These are phyloP conservation scores for Amanita exitialis DNA, from an alignment of 768 basidiomycete species.

Conservation along the genomic window DNA sequence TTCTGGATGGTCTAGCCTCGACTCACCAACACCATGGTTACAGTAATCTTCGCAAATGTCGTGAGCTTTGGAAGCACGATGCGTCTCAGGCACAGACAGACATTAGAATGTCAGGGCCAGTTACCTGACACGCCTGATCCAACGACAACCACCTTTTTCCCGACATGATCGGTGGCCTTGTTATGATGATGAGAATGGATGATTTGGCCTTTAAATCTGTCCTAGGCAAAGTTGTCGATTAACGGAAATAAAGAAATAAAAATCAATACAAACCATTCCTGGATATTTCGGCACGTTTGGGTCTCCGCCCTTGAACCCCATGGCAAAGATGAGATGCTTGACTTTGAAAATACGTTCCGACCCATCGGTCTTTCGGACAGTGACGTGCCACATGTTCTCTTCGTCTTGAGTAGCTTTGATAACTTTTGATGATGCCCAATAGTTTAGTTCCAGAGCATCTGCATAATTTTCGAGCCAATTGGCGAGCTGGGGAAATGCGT, in stretches of 20 bases:
- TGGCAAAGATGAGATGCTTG: constrained; percentile 42
- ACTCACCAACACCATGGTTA: constrained; percentile 31
- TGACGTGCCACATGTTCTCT: constrained; percentile 31
- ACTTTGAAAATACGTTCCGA: constrained; percentile 29
- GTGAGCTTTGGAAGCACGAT: constrained; percentile 21
- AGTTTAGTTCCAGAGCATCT: constrained; percentile 29
- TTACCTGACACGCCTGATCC: constrained; percentile 53
- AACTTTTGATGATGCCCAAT: constrained; percentile 39
- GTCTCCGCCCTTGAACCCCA: constrained; percentile 38
- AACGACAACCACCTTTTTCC: constrained; percentile 64
- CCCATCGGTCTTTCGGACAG: constrained; percentile 24
- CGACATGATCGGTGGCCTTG: constrained; percentile 41
- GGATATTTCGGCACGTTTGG: constrained; percentile 36
- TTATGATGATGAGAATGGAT: constrained; percentile 51
- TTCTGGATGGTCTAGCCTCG: neutral
- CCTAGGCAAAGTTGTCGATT: constrained; percentile 17
- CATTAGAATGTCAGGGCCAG: constrained; percentile 18
- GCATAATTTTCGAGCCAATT: constrained; percentile 24
- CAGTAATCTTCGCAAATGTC: constrained; percentile 34
- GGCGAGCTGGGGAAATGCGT: constrained; percentile 14
- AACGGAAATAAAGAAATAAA: neutral
- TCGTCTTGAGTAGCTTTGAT: constrained; percentile 23
- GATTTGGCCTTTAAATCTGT: constrained; percentile 51
- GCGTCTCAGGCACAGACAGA: constrained; percentile 6
- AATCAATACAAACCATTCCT: constrained; percentile 25